phyloP scores from a whole-genome alignment of 177 flowering plant species.

The Viscum album region DNA sequence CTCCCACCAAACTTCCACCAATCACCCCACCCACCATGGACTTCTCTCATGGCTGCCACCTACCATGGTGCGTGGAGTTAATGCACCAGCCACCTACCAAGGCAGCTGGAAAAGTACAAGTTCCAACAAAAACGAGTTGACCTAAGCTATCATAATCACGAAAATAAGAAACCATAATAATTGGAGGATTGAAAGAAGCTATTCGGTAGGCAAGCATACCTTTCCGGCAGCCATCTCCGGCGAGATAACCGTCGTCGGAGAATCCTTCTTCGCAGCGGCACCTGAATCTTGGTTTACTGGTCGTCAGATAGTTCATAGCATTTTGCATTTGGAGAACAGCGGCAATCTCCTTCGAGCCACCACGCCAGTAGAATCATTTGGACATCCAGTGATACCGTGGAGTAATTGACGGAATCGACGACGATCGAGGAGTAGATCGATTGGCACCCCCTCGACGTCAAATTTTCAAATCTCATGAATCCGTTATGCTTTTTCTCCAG shows the following conservation, averaged over 20 bases:
- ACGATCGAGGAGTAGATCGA: constrained; percentile 32
- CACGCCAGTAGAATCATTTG: constrained; percentile 32
- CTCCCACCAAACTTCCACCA: too few relatives aligned
- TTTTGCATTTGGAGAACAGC: constrained; percentile 26
- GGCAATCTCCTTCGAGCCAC: constrained; percentile 44
- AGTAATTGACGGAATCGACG: constrained; percentile 11
- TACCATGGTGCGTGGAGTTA: too few relatives aligned
- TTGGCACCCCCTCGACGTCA: constrained; percentile 18
- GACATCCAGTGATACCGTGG: constrained; percentile 34
- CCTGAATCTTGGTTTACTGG: constrained; percentile 18
- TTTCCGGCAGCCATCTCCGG: constrained; percentile 43
- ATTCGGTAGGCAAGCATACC: constrained; percentile 28
- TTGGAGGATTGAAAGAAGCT: too few relatives aligned
- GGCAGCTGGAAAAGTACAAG: too few relatives aligned
- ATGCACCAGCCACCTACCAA: too few relatives aligned
- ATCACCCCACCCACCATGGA: too few relatives aligned
- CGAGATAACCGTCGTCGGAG: constrained; percentile 37
- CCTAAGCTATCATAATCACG: too few relatives aligned
- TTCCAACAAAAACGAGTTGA: too few relatives aligned
- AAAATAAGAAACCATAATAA: too few relatives aligned
- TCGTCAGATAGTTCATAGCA: constrained; percentile 22
- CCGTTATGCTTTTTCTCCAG: constrained; percentile 9
- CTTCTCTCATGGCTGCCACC: too few relatives aligned
- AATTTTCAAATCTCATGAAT: constrained; percentile 17
- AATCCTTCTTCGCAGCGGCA: constrained; percentile 36